Base-by-base conservation (phyloP, 2,329 filamentous ascomycete genomes). In the Botryotinia narcissicola region DNA sequence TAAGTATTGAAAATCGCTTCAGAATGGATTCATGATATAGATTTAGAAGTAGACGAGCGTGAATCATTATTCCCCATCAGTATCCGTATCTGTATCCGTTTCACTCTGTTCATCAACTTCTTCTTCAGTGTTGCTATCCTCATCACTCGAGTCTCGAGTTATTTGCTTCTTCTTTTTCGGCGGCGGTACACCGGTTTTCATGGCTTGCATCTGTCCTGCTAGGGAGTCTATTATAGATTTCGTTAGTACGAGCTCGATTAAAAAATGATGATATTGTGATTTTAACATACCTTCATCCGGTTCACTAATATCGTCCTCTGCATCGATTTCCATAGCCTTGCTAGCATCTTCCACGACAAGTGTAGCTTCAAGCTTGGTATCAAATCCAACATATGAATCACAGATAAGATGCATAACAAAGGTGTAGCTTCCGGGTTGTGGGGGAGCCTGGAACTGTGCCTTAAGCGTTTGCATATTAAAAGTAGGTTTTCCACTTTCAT, bases 401-500 rank as follows among this genome's bases (percentile, higher is more conserved):
- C 95, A 98, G 71, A 98, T 87, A 76, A 98, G 86, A 82, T 98
- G 92, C 90, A 98, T 93, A 75, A 94, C 92, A 81, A 99, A 99
- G 1, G 93, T 95, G 84, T 97, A 99, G 82, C 95, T 92, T 63
- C 95, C 96, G 8, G 93, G 89, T 81, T 97, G 93, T 37, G 95
- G 94, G 61, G 96, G 96, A 1, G 96, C 95, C 77, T 95, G 93
- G 83, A 99, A 99, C 82, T 98, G 94, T 82, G 97, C 95, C 87
- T 97, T 98, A 80, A 98, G 86, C 4, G 96, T 99, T 83, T 98
- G 95, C 84, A 99, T 91, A 79, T 95, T 92, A 84, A 93, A 99
- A 3, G 96, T 98, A 3, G 95, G 95, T 81, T 92, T 93, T 78
- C 93, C 94, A 75, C 90, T 87, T 59, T 90, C 90, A 78, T 92